Evolutionary conservation across 179 eudicot species (phyloP).

Genomic region (Patellifolia procumbens): DNA sequence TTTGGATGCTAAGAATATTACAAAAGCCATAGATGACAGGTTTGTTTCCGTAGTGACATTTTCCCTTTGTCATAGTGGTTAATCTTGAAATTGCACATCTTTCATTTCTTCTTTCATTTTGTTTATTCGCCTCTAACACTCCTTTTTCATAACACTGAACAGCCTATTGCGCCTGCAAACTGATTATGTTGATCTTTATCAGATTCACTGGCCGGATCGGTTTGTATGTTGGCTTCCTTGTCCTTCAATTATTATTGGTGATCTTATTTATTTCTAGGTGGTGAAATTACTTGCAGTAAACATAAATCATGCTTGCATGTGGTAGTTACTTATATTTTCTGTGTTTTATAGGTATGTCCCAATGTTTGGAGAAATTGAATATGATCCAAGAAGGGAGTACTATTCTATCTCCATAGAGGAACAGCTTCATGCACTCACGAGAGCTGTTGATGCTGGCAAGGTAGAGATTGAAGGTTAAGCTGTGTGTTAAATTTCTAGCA

Average conservation of each 20-base stretch:
- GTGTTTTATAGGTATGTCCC: slow-evolving; percentile 72
- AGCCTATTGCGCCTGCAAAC: slow-evolving; percentile 73
- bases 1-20: slow-evolving; percentile 61
- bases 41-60: slow-evolving; percentile 20
- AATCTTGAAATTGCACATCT: neutral
- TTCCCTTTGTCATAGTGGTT: neutral
- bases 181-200: slow-evolving; percentile 85
- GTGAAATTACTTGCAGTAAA: neutral
- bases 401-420: slow-evolving; percentile 61
- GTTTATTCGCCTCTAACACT: slow-evolving; percentile 13
- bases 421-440: slow-evolving; percentile 74
- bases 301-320: neutral
- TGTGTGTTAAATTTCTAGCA: slow-evolving; percentile 6
- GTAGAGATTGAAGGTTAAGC: slow-evolving; percentile 39
- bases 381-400: slow-evolving; percentile 59
- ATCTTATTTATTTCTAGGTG: slow-evolving; percentile 1
- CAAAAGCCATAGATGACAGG: slow-evolving; percentile 82
- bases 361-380: slow-evolving; percentile 96
- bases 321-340: slow-evolving; percentile 18
- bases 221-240: slow-evolving; percentile 53
- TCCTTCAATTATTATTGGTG: neutral
- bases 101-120: slow-evolving; percentile 13
- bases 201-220: slow-evolving; percentile 99
- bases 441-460: slow-evolving; percentile 89
- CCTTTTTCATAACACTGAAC: slow-evolving; percentile 33